Base-by-base conservation (phyloP, 805 yeast genomes). In the Maudiozyma turicensis region DNA sequence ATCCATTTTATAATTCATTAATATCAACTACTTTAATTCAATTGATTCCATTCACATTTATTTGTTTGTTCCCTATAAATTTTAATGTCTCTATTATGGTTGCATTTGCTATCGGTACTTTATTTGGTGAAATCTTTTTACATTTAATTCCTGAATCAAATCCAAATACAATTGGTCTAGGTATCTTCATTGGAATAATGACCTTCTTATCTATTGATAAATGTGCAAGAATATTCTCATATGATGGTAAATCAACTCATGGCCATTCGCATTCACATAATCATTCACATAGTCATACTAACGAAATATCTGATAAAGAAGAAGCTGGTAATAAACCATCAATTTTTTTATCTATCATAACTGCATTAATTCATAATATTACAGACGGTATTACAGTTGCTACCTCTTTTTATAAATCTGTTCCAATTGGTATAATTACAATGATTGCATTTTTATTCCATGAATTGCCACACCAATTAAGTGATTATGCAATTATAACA, bases 401-500 rank as follows among this genome's bases (percentile, higher is more conserved):
- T 1, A 77, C 90, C 0, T 76, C 89, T 6, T 85, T 85, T 61
- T 80, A 79, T 63, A 74, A 74, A 43, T 73, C 82, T 40, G 72
- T 74, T 47, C 69, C 65, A 43, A 80, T 77, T 14, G 93, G 93
- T 0, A 77, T 83, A 28, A 74, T 84, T 2, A 82, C 90, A 0
- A 77, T 84, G 26, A 65, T 84, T 37, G 86, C 90, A 1, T 82
- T 84, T 31, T 74, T 84, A 52, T 75, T 82, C 64, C 93, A 85
- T 61, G 93, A 85, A 61, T 76, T 84, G 45, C 93, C 93, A 6
- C 93, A 85, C 61, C 88, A 84, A 59, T 76, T 85, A 52, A 90
- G 91, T 44, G 93, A 85, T 59, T 85, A 81, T 66, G 90, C 89
- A 0, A 68, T 85, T 29, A 68, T 85, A 51, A 80, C 81, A 57